phyloP scores from a whole-genome alignment of 495 filamentous ascomycete genomes.

The Trichoderma reesei region DNA sequence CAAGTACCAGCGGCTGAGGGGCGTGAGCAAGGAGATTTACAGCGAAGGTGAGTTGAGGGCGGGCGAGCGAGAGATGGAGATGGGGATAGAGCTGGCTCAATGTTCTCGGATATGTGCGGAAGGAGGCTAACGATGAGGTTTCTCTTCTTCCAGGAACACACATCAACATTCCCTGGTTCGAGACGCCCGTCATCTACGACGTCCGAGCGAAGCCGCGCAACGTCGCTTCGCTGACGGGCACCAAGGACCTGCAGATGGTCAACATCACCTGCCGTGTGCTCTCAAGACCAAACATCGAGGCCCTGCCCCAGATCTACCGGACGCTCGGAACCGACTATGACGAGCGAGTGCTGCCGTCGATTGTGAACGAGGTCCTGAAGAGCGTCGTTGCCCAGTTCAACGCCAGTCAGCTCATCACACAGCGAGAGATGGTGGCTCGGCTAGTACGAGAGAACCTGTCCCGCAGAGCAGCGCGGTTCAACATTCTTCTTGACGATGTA shows the following conservation, averaged over 20 bases:
- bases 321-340: conserved; percentile 95
- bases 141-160: conserved; percentile 61
- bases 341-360: conserved; percentile 90
- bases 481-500: conserved; percentile 95
- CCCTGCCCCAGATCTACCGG: conserved; percentile 91
- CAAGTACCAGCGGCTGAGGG: conserved; percentile 89
- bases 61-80: neutral
- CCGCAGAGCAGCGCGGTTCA: conserved; percentile 84
- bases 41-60: conserved; percentile 57
- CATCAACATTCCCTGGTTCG: conserved; percentile 88
- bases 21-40: conserved; percentile 96
- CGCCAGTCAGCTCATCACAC: conserved; percentile 93
- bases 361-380: conserved; percentile 98
- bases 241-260: conserved; percentile 99
- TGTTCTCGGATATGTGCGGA: neutral
- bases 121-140: neutral
- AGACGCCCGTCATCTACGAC: conserved; percentile 93
- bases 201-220: conserved; percentile 95
- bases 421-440: conserved; percentile 89
- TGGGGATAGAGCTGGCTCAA: neutral
- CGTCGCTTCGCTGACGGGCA: conserved; percentile 93
- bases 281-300: conserved; percentile 75
- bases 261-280: conserved; percentile 99
- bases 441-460: conserved; percentile 90
- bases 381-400: conserved; percentile 99